Evolutionary conservation across 2,329 filamentous ascomycete genomes (phyloP), one percentile per base, ranked within the genome.

Genomic region (Pestalotiopsis sp.): DNA sequence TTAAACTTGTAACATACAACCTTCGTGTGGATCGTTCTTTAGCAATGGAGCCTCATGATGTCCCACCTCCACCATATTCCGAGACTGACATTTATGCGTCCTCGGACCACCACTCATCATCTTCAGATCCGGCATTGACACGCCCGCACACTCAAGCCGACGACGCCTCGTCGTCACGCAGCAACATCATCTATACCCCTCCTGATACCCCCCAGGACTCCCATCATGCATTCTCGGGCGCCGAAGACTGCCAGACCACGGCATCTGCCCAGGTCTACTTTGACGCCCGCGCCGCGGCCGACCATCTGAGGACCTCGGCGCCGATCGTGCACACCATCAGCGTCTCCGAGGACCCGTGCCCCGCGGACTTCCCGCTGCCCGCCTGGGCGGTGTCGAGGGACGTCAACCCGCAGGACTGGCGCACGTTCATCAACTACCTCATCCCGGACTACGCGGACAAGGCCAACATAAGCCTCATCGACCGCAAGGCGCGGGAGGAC

Each of bases 391-490:
- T 75, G 5, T 72, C 71, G 4, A 83, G 82, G 52, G 86, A 87
- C 66, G 80, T 89, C 13, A 82, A 79, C 1, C 72, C 78, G 14
- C 83, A 86, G 72, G 88, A 90, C 74, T 90, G 88, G 88, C 81
- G 83, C 45, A 89, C 87, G 0, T 90, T 90, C 76, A 72, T 87
- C 61, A 89, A 89, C 72, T 85, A 85, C 69, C 76, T 90, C 17
- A 75, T 90, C 25, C 87, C 88, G 0, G 78, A 85, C 66, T 83
- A 86, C 74, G 78, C 80, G 4, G 76, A 78, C 1, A 74, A 76
- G 17, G 76, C 78, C 20, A 89, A 87, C 72, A 82, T 84, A 25
- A 80, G 81, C 62, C 73, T 88, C 20, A 76, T 85, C 17, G 83
- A 87, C 70, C 81, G 85, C 67, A 89, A 89, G 73, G 71, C 85